These are phyloP conservation scores for Microbotryum silenes-acaulis DNA, from an alignment of 1,284 basidiomycete species.

Conservation along the genomic window DNA sequence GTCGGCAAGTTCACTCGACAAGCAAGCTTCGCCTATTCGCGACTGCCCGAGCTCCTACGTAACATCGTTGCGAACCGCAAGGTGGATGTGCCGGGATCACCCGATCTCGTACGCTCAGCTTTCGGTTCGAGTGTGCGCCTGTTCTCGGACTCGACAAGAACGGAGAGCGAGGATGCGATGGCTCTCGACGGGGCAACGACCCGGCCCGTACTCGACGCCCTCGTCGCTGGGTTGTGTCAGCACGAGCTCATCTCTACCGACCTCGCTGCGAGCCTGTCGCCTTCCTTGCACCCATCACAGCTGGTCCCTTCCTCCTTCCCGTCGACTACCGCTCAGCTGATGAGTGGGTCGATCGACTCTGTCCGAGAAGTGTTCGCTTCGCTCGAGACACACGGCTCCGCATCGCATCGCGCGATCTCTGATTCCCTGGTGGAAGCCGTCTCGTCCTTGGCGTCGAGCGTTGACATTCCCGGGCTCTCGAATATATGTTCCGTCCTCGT, in stretches of 20 bases:
- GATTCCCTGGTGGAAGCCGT: background rate
- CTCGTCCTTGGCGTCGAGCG: background rate
- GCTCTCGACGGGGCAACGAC: background rate
- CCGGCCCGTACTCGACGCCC: background rate
- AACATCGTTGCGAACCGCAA: background rate
- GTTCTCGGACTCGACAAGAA: background rate
- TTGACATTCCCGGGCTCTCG: slow-evolving; percentile 9
- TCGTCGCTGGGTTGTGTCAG: slow-evolving; percentile 12
- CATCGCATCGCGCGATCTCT: no score
- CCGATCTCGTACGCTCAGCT: background rate
- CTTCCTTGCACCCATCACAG: no score
- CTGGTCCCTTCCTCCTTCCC: no score
- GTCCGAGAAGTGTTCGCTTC: no score
- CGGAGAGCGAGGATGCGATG: background rate
- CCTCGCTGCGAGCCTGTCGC: background rate
- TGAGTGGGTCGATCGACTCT: no score
- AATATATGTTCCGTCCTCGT: slow-evolving; percentile 7
- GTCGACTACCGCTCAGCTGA: no score
- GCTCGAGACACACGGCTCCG: no score
- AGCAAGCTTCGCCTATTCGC: background rate
- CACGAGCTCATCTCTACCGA: slow-evolving; percentile 3
- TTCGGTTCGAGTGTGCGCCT: background rate
- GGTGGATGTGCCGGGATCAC: background rate
- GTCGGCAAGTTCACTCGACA: background rate
- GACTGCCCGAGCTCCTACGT: background rate